Evolutionary conservation across 2,329 filamentous ascomycete species (phyloP).

Genomic region (Alternaria longipes): DNA sequence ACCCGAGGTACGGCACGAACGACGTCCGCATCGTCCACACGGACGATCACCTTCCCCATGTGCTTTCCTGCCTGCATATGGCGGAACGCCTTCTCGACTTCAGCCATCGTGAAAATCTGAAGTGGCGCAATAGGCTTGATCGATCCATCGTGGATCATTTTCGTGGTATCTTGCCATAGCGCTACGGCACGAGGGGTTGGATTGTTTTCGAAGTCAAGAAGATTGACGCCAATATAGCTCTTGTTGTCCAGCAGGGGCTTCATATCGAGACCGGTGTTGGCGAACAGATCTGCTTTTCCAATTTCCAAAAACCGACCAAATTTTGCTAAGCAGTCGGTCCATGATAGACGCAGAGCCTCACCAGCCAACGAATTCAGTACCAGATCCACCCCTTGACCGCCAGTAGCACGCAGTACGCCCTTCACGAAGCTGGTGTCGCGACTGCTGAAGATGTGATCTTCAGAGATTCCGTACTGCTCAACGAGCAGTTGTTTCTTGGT

Average conservation of each 20-base stretch:
- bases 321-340: constrained; percentile 34
- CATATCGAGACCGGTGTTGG: constrained; percentile 29
- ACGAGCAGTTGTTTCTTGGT: constrained; percentile 23
- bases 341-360: constrained; percentile 31
- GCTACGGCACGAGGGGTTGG: not conserved
- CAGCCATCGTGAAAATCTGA: too few relatives aligned
- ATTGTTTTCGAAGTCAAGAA: constrained; percentile 1
- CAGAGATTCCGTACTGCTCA: constrained; percentile 23
- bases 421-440: constrained; percentile 21
- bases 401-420: constrained; percentile 22
- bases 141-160: not conserved
- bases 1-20: constrained; percentile 6
- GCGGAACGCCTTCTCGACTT: constrained; percentile 18
- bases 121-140: constrained; percentile 10
- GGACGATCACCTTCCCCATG: constrained; percentile 54
- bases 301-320: constrained; percentile 45
- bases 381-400: constrained; percentile 44
- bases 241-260: constrained; percentile 8
- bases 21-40: constrained; percentile 28
- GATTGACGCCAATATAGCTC: constrained; percentile 15
- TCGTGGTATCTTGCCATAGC: too few relatives aligned
- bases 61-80: constrained; percentile 46
- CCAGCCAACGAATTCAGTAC: constrained; percentile 45
- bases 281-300: constrained; percentile 16
- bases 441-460: constrained; percentile 41